Evolutionary conservation across 148 eudicot genomes (phyloP).

Genomic region (Rhododendron kiyosumense): DNA sequence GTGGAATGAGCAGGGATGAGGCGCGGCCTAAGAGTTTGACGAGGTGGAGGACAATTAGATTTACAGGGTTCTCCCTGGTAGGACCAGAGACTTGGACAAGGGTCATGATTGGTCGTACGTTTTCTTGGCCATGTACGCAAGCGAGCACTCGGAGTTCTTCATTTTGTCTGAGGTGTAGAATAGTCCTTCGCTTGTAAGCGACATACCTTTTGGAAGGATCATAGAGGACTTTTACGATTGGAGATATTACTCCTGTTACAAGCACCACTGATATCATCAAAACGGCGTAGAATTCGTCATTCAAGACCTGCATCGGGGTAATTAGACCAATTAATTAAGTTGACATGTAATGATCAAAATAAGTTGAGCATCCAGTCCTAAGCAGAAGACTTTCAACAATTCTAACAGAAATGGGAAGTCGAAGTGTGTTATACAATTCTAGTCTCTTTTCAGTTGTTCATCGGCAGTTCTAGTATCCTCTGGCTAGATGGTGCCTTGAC

Average conservation of each 20-base stretch:
- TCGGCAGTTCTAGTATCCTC: not conserved
- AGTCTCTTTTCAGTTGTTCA: not conserved
- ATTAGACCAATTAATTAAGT: not conserved
- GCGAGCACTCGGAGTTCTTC: slow-evolving; percentile 56
- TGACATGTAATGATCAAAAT: not conserved
- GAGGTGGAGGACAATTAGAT: slow-evolving; percentile 47
- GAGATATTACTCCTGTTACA: slow-evolving; percentile 26
- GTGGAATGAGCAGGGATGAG: slow-evolving; percentile 39
- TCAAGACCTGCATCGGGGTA: slow-evolving; percentile 33
- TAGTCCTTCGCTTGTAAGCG: slow-evolving; percentile 30
- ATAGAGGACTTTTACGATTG: slow-evolving; percentile 37
- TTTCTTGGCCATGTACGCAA: slow-evolving; percentile 44
- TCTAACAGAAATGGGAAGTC: not conserved
- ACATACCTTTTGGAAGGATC: slow-evolving; percentile 54
- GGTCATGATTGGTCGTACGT: slow-evolving; percentile 31
- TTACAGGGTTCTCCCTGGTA: slow-evolving; percentile 27
- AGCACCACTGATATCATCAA: slow-evolving; percentile 39
- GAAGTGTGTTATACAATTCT: not conserved
- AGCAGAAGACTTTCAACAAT: not conserved
- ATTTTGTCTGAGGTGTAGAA: slow-evolving; percentile 25
- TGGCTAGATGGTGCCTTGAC: not conserved
- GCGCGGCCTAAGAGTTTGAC: slow-evolving; percentile 51
- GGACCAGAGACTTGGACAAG: slow-evolving; percentile 45
- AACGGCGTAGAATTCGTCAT: slow-evolving; percentile 39
- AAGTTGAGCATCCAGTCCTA: not conserved